Conservation (phyloP, 352 stramenopile genomes). For the Phytophthora tubulina region DNA sequence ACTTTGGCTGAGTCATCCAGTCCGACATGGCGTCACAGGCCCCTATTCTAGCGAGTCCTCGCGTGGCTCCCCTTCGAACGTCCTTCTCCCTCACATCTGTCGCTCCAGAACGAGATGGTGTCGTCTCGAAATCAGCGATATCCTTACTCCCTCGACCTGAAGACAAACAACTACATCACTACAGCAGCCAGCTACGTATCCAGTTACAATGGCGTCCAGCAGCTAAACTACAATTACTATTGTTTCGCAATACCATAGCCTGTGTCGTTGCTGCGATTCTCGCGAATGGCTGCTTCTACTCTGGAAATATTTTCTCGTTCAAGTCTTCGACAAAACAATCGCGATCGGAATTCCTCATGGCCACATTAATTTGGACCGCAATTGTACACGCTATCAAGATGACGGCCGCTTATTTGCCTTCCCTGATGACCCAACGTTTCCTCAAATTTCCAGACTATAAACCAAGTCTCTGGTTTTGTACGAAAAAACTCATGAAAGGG, state of each 20-base stretch:
- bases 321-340: conserved; percentile 30
- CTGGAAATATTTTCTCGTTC: conserved; percentile 32
- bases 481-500: conserved; percentile 14
- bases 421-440: conserved; percentile 27
- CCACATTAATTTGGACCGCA: conserved; percentile 20
- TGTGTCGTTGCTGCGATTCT: conserved; percentile 21
- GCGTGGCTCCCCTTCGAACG: conserved; percentile 15
- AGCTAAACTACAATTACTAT: conserved; percentile 29
- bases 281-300: conserved; percentile 6
- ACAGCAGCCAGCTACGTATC: conserved; percentile 28
- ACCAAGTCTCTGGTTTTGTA: conserved; percentile 25
- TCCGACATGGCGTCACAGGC: conserved; percentile 8
- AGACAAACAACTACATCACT: conserved; percentile 9
- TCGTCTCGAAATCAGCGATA: conserved; percentile 15
- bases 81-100: conserved; percentile 19
- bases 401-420: conserved; percentile 23
- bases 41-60: conserved; percentile 16
- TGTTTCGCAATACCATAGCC: conserved; percentile 30
- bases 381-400: conserved; percentile 16
- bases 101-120: conserved; percentile 2
- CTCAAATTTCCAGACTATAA: conserved; percentile 10
- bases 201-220: conserved; percentile 26
- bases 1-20: neutral
- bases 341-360: conserved; percentile 34
- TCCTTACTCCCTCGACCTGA: neutral